Evolutionary conservation across 257 asterid species (phyloP), one percentile per base, ranked within the genome.

Genomic region (Oldenlandia corymbosa): DNA sequence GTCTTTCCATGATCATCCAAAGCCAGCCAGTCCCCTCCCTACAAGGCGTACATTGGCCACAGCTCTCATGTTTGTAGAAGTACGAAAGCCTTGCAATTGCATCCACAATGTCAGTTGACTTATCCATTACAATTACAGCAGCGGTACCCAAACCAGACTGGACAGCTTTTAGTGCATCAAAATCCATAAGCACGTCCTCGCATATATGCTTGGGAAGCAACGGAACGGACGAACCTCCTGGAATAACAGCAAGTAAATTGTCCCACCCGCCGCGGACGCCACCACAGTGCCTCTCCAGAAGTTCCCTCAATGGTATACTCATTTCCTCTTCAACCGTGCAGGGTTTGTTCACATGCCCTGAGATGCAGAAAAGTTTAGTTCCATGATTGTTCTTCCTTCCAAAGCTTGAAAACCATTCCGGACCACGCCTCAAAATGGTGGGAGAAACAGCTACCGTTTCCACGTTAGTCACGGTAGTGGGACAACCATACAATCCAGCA

Each of bases 251-350:
- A 43, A 93, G 96, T 56, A 93, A 75, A 72, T 90, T 93, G 77
- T 87, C 94, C 99, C 99, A 93, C 27, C 99, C 99, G 26, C 99
- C 99, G 27, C 97, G 87, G 58, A 93, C 97, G 39, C 99, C 97
- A 8, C 97, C 99, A 66, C 99, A 93, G 68, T 90, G 99, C 69
- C 94, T 76, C 74, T 93, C 99, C 34, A 93, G 48, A 60, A 93
- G 91, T 73, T 93, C 99, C 74, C 80, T 90, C 77, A 93, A 64
- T 1, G 99, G 84, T 55, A 93, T 93, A 68, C 97, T 93, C 99
- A 93, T 93, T 78, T 93, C 96, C 82, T 90, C 99, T 75, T 93
- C 99, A n/a, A 93, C 97, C 0, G 97, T 90, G 82, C 99, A 93
- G 4, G 99, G 97, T 79, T 85, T 90, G 86, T 93, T 93, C 36